A percentile compares a stretch with the other conserved stretches of the same genome.
Conservation (phyloP, 306 rosid species). For the Vicia faba region DNA sequence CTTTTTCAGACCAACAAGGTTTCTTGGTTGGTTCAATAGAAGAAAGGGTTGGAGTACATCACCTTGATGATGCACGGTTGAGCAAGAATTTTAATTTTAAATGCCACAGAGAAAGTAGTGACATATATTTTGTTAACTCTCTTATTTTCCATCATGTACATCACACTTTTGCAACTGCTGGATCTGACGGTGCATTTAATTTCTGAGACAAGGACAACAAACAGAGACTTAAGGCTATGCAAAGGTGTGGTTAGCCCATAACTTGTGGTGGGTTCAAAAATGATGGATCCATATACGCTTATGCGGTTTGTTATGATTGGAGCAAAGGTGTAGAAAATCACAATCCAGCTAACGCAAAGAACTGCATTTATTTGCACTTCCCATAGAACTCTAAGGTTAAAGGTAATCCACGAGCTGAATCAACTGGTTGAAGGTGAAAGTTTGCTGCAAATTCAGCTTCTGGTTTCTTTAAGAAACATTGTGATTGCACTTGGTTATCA, state of each 20-base stretch:
- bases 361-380: conserved; percentile 64
- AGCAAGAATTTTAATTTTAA: conserved; percentile 89
- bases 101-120: conserved; percentile 77
- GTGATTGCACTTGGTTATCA: conserved; percentile 86
- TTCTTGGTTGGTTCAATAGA: conserved; percentile 96
- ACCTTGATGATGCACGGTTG: conserved; percentile 75
- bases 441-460: conserved; percentile 71
- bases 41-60: conserved; percentile 98
- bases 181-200: conserved; percentile 95
- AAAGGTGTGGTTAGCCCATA: conserved; percentile 87
- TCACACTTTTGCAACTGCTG: conserved; percentile 97
- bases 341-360: conserved; percentile 76
- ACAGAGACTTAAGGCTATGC: conserved; percentile 94
- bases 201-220: conserved; percentile 98
- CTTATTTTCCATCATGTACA: conserved; percentile 84
- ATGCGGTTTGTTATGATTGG: conserved; percentile 90
- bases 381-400: conserved; percentile 63
- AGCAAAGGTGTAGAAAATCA: conserved; percentile 92
- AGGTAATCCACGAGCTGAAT: conserved; percentile 46
- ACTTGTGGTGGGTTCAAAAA: conserved; percentile 83
- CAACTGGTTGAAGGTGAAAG: conserved; percentile 52
- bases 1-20: conserved; percentile 97
- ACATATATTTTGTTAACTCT: conserved; percentile 83
- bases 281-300: conserved; percentile 87
- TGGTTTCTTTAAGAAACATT: conserved; percentile 83